Percentiles rank a stretch among this genome's conserved stretches.
Conservation (phyloP, 2,329 filamentous ascomycete species). For the Leptographium wingfieldii region DNA sequence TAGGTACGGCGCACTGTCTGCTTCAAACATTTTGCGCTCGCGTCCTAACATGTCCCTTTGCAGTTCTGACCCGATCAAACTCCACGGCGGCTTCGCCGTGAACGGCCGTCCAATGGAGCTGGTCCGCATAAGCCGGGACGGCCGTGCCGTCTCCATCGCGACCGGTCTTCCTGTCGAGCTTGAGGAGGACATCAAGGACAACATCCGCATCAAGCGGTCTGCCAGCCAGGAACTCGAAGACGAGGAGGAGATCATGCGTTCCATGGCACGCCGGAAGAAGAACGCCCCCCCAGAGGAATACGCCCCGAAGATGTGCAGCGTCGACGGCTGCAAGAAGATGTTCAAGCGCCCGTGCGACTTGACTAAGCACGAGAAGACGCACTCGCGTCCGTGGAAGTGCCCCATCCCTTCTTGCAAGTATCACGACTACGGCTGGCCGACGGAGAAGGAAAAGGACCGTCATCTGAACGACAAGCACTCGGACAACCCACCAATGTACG, state of each 20-base stretch:
- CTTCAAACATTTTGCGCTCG: background rate
- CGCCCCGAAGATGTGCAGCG: conserved; percentile 63
- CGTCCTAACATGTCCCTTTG: background rate
- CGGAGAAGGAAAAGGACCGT: conserved; percentile 92
- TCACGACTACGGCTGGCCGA: conserved; percentile 81
- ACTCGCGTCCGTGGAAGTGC: conserved; percentile 95
- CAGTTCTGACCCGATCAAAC: conserved; percentile 56
- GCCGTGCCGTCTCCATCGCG: conserved; percentile 65
- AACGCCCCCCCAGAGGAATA: conserved; percentile 77
- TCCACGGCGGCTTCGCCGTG: conserved; percentile 69
- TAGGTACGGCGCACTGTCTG: conserved; percentile 28
- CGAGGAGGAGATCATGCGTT: conserved; percentile 72
- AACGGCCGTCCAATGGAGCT: conserved; percentile 77
- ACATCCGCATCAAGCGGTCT: conserved; percentile 51
- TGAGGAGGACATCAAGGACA: conserved; percentile 32
- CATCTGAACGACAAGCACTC: conserved; percentile 97
- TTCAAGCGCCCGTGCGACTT: conserved; percentile 96
- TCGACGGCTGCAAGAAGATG: conserved; percentile 70
- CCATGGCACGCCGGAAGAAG: conserved; percentile 94
- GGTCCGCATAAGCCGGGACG: conserved; percentile 68
- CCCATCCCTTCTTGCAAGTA: conserved; percentile 75
- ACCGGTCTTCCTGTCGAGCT: conserved; percentile 53
- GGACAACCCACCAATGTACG: conserved; percentile 62
- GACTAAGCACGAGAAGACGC: conserved; percentile 97
- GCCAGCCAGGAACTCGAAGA: conserved; percentile 59